Base-by-base conservation (phyloP, 352 stramenopile species). In the Phytopythium vexans region DNA sequence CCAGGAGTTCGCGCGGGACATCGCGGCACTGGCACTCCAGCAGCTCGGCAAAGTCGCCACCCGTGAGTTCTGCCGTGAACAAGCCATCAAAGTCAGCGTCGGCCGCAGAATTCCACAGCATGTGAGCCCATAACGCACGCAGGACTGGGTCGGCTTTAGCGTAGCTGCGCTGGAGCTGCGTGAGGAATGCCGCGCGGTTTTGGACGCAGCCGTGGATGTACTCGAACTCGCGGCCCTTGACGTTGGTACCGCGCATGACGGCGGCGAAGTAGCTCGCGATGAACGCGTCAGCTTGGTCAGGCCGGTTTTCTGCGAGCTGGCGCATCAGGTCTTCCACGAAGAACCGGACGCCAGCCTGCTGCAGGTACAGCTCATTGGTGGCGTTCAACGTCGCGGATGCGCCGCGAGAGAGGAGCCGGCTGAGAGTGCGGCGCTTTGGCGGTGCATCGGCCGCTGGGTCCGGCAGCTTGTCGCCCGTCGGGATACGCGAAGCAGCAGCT, bases 11-110 rank as follows among this genome's bases (percentile, higher is more conserved):
- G 4, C 14, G 40, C 5, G 77, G 70, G 15, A 88, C 54, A 51
- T 88, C 73, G 39, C 66, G 65, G 55, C 74, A 88, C 34, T 85
- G 73, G 33, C 66, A 77, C 72, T 56, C 71, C 4, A 88, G 35
- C 53, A 88, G 65, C 52, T 88, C 74, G 0, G 52, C 70, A 50
- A 88, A 86, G 59, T 88, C 74, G 14, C 73, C 77, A 1, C 68
- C 64, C 7, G 74, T 78, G 11, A 88, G 56, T 32, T 67, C 77
- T 88, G 48, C 10, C 14, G 14, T 10, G 7, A 40, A 42, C 12
- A 58, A 7, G 40, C 8, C 15, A 45, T n/a, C 31, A 58, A 42
- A 52, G 35, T 14, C 27, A 42, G 41, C 10, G 37, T 31, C 0
- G 7, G 10, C 10, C 11, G 14, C 35, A 27, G 11, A 14, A 51